Conservation (phyloP, 768 basidiomycete species). For the Russula griseocarnosa region DNA sequence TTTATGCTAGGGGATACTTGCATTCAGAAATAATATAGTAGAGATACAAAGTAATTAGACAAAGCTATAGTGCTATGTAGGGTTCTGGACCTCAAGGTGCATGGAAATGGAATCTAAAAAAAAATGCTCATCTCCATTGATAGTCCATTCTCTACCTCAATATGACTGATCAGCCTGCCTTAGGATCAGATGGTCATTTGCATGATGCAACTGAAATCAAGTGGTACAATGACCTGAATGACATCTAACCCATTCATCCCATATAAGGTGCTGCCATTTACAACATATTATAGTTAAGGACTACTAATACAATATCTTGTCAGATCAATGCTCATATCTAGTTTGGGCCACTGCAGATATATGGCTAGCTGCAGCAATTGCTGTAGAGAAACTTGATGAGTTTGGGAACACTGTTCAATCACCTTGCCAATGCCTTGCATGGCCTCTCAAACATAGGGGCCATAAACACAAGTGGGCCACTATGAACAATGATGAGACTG, state of each 20-base stretch:
- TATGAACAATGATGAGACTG: not conserved
- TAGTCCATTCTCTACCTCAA: not conserved
- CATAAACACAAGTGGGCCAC: not conserved
- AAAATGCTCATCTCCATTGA: too few relatives aligned
- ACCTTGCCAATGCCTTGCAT: too few relatives aligned
- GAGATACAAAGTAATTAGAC: too few relatives aligned
- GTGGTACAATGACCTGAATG: not conserved
- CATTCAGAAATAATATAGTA: too few relatives aligned
- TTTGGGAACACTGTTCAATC: not conserved
- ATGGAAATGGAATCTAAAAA: too few relatives aligned
- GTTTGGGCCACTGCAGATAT: not conserved
- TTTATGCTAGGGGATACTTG: too few relatives aligned
- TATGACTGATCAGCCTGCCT: not conserved
- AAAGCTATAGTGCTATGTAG: too few relatives aligned
- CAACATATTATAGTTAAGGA: not conserved
- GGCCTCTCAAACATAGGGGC: not conserved
- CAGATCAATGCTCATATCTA: not conserved
- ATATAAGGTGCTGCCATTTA: not conserved
- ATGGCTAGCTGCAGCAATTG: not conserved
- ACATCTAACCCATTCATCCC: not conserved
- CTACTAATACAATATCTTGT: not conserved
- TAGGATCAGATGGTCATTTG: not conserved
- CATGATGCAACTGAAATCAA: not conserved
- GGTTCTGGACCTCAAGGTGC: too few relatives aligned
- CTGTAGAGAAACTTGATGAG: not conserved